Percentiles rank a stretch among this genome's conserved stretches.
These are phyloP conservation scores for Beta vulgaris DNA, from an alignment of 148 eudicot genomes.

Conservation along the genomic window DNA sequence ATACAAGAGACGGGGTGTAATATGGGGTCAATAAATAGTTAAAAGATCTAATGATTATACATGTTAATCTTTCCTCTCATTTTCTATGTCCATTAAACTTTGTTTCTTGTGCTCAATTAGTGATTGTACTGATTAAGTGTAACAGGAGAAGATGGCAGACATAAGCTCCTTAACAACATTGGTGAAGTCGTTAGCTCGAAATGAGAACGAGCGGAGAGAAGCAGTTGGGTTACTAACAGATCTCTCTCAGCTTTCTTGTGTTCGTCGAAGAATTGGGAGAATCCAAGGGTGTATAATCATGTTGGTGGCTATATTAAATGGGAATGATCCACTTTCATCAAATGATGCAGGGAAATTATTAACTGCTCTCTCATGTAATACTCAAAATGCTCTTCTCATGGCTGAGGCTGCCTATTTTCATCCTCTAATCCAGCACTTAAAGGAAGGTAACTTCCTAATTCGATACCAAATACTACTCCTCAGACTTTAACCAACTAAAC, in stretches of 20 bases:
- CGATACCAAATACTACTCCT: no score
- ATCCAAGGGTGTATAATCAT: slow-evolving; percentile 81
- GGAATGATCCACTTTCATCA: slow-evolving; percentile 60
- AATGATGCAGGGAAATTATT: slow-evolving; percentile 62
- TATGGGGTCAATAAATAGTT: no score
- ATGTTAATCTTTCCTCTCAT: no score
- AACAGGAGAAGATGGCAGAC: slow-evolving; percentile 78
- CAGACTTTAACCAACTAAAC: no score
- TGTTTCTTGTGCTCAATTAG: neutral
- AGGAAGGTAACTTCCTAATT: slow-evolving; percentile 56
- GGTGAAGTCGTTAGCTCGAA: slow-evolving; percentile 72
- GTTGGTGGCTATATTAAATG: slow-evolving; percentile 73
- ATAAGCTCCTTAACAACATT: slow-evolving; percentile 46
- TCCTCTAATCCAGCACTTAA: slow-evolving; percentile 72
- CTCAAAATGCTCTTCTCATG: slow-evolving; percentile 95
- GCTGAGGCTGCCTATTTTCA: slow-evolving; percentile 91
- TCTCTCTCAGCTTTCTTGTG: slow-evolving; percentile 47
- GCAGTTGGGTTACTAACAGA: slow-evolving; percentile 69
- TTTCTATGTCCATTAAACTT: no score
- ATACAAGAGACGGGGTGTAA: no score
- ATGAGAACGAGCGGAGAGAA: slow-evolving; percentile 64
- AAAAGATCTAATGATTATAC: no score
- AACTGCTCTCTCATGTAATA: slow-evolving; percentile 54
- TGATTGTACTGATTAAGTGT: neutral
- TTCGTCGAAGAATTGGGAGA: slow-evolving; percentile 69